Evolutionary conservation across 2,329 filamentous ascomycete species (phyloP).

Genomic region (Biscogniauxia sp.): DNA sequence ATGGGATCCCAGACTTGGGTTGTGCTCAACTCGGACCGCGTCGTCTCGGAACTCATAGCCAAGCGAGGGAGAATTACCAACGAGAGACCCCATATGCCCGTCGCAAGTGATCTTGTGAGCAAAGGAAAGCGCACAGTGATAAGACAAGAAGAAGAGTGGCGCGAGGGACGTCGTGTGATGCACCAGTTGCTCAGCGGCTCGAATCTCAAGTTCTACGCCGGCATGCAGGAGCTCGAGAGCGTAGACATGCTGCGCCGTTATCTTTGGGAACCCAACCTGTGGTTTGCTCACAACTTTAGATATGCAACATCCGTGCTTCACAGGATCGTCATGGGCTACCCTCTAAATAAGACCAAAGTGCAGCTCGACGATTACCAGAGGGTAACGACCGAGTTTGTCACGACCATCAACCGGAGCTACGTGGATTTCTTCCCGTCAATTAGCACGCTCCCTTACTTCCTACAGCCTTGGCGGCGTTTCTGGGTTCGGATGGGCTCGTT

Average conservation of each 20-base stretch:
- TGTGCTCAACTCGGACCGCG: conserved; percentile 33
- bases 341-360: conserved; percentile 24
- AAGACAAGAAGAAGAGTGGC: conserved; percentile 25
- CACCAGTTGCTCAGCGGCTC: conserved; percentile 35
- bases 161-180: conserved; percentile 34
- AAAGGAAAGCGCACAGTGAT: conserved; percentile 24
- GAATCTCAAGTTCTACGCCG: conserved; percentile 28
- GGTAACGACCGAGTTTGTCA: conserved; percentile 30
- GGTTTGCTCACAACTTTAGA: conserved; percentile 35
- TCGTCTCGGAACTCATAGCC: conserved; percentile 33
- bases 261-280: conserved; percentile 27
- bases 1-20: conserved; percentile 33
- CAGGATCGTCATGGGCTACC: conserved; percentile 32
- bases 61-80: conserved; percentile 33
- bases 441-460: conserved; percentile 20
- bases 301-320: conserved; percentile 36
- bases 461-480: conserved; percentile 27
- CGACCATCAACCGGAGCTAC: conserved; percentile 21
- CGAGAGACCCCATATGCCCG: conserved; percentile 31
- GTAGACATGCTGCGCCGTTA: conserved; percentile 31
- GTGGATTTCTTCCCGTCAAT: conserved; percentile 15
- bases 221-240: conserved; percentile 34
- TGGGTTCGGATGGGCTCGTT: conserved; percentile 29
- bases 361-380: conserved; percentile 32
- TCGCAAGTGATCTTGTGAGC: conserved; percentile 35